phyloP scores from a whole-genome alignment of 208 protist species.

The Herpetomonas samuelpessoai region DNA sequence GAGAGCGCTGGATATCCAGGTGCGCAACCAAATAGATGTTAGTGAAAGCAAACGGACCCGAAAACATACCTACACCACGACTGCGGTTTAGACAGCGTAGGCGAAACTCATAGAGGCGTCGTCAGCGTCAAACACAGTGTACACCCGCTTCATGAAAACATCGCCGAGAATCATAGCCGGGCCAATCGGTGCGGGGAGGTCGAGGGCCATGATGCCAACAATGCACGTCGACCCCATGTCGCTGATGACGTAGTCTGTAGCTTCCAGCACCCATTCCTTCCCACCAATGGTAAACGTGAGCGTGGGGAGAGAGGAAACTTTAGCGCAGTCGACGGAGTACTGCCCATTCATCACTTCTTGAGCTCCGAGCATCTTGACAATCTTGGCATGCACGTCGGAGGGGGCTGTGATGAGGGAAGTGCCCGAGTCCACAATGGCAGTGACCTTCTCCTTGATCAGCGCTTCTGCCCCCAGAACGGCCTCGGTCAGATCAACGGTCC shows the following conservation, averaged over 20 bases:
- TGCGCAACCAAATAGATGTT: conserved; percentile 3
- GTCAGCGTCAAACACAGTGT: conserved; percentile 58
- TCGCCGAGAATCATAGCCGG: conserved; percentile 53
- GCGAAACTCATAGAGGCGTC: conserved; percentile 49
- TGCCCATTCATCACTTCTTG: conserved; percentile 35
- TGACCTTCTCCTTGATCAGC: conserved; percentile 32
- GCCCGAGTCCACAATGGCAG: conserved; percentile 91
- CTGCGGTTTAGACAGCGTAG: conserved; percentile 27
- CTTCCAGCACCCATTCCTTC: conserved; percentile 52
- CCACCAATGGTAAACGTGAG: conserved; percentile 67
- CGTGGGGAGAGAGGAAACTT: conserved; percentile 57
- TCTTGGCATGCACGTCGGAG: conserved; percentile 24
- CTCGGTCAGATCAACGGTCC: conserved; percentile 72
- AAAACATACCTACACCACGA: background rate
- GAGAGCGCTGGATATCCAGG: background rate
- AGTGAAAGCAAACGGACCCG: background rate
- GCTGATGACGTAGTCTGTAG: conserved; percentile 89
- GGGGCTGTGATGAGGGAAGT: conserved; percentile 94
- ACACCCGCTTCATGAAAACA: conserved; percentile 54
- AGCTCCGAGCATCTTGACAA: conserved; percentile 51
- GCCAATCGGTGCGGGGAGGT: conserved; percentile 32
- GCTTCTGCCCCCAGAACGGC: conserved; percentile 32
- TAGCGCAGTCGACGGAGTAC: conserved; percentile 43
- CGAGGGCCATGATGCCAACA: conserved; percentile 46
- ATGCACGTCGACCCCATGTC: conserved; percentile 40